These are phyloP conservation scores for Hericium erinaceus DNA, from an alignment of 768 basidiomycete species.

Conservation along the genomic window DNA sequence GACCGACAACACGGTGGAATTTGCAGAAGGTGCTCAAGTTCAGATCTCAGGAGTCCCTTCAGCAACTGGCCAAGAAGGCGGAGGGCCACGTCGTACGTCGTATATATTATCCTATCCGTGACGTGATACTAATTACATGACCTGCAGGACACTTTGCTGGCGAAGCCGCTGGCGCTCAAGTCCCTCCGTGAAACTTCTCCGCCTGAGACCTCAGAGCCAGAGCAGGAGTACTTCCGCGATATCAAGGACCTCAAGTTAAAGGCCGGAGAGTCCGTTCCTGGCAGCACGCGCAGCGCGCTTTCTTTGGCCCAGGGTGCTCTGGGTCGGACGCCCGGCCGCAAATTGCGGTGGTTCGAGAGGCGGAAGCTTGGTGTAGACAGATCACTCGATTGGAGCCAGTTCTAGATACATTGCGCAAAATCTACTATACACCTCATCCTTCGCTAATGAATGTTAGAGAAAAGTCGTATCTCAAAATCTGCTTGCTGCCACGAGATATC, in stretches of 20 bases:
- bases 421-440: slow-evolving; percentile 6
- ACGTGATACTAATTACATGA: not conserved
- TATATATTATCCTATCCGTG: not conserved
- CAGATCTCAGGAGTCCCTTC: slow-evolving; percentile 36
- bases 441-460: not conserved
- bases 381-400: slow-evolving; percentile 11
- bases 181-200: slow-evolving; percentile 4
- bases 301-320: slow-evolving; percentile 9
- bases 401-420: not conserved
- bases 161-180: slow-evolving; percentile 13
- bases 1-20: slow-evolving; percentile 65
- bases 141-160: slow-evolving; percentile 10
- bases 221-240: slow-evolving; percentile 12
- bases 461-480: slow-evolving; percentile 14
- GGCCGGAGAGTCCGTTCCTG: slow-evolving; percentile 14
- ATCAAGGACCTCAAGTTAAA: slow-evolving; percentile 14
- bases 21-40: slow-evolving; percentile 65
- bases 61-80: slow-evolving; percentile 46
- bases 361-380: slow-evolving; percentile 14
- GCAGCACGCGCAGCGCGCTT: slow-evolving; percentile 9
- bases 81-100: slow-evolving; percentile 53
- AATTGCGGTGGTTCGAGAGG: slow-evolving; percentile 12
- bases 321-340: slow-evolving; percentile 12
- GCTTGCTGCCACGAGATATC: slow-evolving; percentile 36
- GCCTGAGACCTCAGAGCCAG: slow-evolving; percentile 3